phyloP scores from a whole-genome alignment of 1,284 basidiomycete genomes.

The Pseudozyma sp. region DNA sequence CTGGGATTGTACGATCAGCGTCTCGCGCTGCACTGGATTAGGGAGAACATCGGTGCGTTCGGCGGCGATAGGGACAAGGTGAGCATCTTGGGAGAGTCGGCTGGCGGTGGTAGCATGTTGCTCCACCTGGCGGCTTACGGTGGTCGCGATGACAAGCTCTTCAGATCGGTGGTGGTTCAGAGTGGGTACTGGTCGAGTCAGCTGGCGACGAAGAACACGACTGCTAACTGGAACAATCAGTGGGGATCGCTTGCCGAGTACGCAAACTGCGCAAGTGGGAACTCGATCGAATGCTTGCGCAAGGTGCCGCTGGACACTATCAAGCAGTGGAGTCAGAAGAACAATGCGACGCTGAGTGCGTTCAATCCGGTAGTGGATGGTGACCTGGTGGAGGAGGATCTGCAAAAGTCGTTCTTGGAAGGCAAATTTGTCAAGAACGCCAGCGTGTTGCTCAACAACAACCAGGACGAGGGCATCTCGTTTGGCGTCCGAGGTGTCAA shows the following conservation, averaged over 20 bases:
- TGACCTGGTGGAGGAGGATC: constrained; percentile 28
- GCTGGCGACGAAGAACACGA: constrained; percentile 9
- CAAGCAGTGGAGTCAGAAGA: constrained; percentile 21
- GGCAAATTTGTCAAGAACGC: constrained; percentile 22
- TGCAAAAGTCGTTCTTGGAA: constrained; percentile 28
- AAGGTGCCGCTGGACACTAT: constrained; percentile 26
- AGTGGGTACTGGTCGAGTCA: constrained; percentile 29
- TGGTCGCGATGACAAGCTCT: constrained; percentile 28
- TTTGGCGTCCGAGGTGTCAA: constrained; percentile 40
- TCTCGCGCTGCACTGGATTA: constrained; percentile 48
- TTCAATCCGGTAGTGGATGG: constrained; percentile 34
- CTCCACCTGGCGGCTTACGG: constrained; percentile 31
- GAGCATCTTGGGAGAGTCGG: constrained; percentile 48
- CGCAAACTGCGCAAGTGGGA: constrained; percentile 8
- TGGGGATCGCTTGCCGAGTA: constrained; percentile 16
- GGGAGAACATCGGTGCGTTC: constrained; percentile 46
- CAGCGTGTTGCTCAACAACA: constrained; percentile 20
- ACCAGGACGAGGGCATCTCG: constrained; percentile 35
- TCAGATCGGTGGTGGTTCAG: constrained; percentile 12
- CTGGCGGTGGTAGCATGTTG: constrained; percentile 41
- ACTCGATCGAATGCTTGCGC: constrained; percentile 26
- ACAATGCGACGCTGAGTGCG: neutral
- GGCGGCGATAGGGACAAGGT: constrained; percentile 46
- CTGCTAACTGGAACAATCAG: constrained; percentile 7
- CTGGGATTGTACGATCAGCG: constrained; percentile 51